Evolutionary conservation across 2,329 filamentous ascomycete species (phyloP).

Genomic region (Beauveria sp.): DNA sequence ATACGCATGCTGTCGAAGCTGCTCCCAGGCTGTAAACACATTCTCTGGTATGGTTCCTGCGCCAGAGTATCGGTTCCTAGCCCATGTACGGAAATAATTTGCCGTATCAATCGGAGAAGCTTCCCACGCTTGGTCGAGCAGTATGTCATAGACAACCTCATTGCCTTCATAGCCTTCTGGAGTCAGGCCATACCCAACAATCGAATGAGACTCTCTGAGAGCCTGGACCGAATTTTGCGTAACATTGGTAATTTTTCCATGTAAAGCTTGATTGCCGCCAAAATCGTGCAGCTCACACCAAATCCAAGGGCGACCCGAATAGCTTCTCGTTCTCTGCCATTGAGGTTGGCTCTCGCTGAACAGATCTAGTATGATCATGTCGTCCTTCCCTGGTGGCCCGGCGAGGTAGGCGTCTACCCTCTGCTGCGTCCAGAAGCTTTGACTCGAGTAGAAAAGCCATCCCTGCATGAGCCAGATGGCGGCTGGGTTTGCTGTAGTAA

Average conservation of each 20-base stretch:
- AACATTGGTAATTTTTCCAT: conserved; percentile 41
- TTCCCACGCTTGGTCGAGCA: conserved; percentile 45
- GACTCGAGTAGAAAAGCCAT: conserved; percentile 39
- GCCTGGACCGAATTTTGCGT: conserved; percentile 39
- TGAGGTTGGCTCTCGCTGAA: conserved; percentile 41
- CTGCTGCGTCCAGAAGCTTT: conserved; percentile 36
- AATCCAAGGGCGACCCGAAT: conserved; percentile 45
- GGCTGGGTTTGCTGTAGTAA: conserved; percentile 39
- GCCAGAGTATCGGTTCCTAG: conserved; percentile 31
- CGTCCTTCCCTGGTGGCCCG: conserved; percentile 32
- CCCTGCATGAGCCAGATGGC: conserved; percentile 47
- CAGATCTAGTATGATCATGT: conserved; percentile 45
- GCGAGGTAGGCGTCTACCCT: conserved; percentile 41
- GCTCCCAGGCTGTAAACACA: neutral
- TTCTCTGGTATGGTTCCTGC: neutral
- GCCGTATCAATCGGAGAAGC: conserved; percentile 32
- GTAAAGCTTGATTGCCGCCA: conserved; percentile 41
- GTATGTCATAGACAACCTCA: conserved; percentile 42
- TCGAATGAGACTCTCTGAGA: conserved; percentile 34
- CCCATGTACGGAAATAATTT: conserved; percentile 39
- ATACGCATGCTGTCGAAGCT: neutral
- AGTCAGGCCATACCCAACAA: neutral
- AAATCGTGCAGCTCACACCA: conserved; percentile 46
- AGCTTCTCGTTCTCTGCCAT: conserved; percentile 42
- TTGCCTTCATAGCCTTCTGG: conserved; percentile 37